These are phyloP conservation scores for Phialophora expanda DNA, from an alignment of 2,329 filamentous ascomycete species.

Conservation along the genomic window DNA sequence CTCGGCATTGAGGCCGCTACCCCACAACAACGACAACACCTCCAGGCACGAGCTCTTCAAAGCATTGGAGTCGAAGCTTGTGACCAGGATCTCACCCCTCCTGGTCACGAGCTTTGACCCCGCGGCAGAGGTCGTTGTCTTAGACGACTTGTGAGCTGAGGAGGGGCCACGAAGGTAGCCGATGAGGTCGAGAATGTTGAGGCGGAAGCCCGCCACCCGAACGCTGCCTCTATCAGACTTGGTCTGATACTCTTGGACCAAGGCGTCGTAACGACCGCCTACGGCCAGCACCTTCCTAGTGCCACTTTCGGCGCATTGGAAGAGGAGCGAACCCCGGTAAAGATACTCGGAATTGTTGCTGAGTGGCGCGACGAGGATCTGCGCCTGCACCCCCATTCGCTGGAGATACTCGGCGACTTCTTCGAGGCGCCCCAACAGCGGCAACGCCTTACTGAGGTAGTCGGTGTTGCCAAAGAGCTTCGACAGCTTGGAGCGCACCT, in stretches of 20 bases:
- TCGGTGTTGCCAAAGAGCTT: slow-evolving; percentile 60
- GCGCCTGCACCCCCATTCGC: slow-evolving; percentile 73
- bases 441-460: slow-evolving; percentile 57
- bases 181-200: slow-evolving; percentile 37
- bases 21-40: slow-evolving; percentile 79
- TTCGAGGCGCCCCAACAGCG: slow-evolving; percentile 75
- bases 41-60: slow-evolving; percentile 77
- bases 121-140: slow-evolving; percentile 7
- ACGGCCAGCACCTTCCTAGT: slow-evolving; percentile 80
- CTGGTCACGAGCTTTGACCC: slow-evolving; percentile 25
- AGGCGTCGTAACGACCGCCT: slow-evolving; percentile 87
- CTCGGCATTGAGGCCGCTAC: slow-evolving; percentile 84
- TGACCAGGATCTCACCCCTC: slow-evolving; percentile 83
- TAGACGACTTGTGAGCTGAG: slow-evolving; percentile 16
- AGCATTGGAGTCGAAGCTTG: slow-evolving; percentile 79
- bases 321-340: slow-evolving; percentile 82
- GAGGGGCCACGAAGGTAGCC: slow-evolving; percentile 32
- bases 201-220: slow-evolving; percentile 86
- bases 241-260: slow-evolving; percentile 83
- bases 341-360: slow-evolving; percentile 91
- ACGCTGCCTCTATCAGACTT: slow-evolving; percentile 66
- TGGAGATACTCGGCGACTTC: slow-evolving; percentile 78
- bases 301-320: slow-evolving; percentile 87
- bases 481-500: slow-evolving; percentile 34
- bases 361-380: slow-evolving; percentile 82